Evolutionary conservation across 2,329 filamentous ascomycete genomes (phyloP).

Genomic region (Alternaria ethzedia): DNA sequence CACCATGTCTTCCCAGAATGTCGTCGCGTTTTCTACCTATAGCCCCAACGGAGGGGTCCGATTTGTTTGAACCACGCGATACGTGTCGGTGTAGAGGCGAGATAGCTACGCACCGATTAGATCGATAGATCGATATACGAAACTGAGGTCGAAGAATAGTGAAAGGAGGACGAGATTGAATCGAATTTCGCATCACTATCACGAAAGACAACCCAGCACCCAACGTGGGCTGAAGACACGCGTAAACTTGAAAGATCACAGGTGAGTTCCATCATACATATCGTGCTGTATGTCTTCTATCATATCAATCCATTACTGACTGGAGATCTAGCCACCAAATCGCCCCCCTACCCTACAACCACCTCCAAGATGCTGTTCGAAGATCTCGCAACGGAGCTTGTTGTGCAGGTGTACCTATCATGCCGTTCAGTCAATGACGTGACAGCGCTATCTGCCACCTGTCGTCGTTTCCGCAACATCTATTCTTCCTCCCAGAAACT

Average conservation of each 20-base stretch:
- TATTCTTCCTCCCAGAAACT: slow-evolving; percentile 62
- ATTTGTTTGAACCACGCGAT: slow-evolving; percentile 49
- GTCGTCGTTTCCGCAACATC: slow-evolving; percentile 60
- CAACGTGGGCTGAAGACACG: background rate
- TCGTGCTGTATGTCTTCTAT: background rate
- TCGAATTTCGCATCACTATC: background rate
- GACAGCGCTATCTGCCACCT: slow-evolving; percentile 61
- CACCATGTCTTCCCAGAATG: slow-evolving; percentile 31
- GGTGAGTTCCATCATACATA: slow-evolving; percentile 5
- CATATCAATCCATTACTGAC: background rate
- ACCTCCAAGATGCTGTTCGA: slow-evolving; percentile 59
- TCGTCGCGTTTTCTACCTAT: slow-evolving; percentile 46
- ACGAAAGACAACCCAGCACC: background rate
- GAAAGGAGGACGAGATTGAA: background rate
- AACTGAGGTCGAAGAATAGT: background rate
- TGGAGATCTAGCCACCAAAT: background rate
- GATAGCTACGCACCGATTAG: slow-evolving; percentile 34
- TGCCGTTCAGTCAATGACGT: slow-evolving; percentile 61
- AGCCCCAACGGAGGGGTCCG: slow-evolving; percentile 63
- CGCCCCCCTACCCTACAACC: background rate
- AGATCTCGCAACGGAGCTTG: slow-evolving; percentile 63
- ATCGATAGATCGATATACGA: slow-evolving; percentile 12
- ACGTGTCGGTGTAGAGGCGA: slow-evolving; percentile 35
- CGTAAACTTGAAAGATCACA: slow-evolving; percentile 3
- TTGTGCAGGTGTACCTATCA: slow-evolving; percentile 63